Conservation (phyloP, 2,329 filamentous ascomycete species). For the Ophiostoma tasmaniense region DNA sequence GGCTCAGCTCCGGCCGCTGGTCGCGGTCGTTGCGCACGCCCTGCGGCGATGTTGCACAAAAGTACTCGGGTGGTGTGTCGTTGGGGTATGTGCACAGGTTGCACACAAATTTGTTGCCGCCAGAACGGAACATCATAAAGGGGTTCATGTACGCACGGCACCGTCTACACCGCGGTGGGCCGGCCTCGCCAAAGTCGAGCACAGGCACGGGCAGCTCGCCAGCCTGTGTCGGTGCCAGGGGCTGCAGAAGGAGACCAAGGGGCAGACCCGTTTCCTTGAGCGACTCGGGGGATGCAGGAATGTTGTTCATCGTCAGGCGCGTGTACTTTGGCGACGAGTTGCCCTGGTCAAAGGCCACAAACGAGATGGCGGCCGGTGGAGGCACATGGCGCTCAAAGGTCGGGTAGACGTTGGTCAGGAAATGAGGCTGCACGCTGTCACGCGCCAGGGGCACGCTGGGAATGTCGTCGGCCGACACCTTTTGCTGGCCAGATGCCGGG, state of each 20-base stretch:
- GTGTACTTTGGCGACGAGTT: constrained; percentile 94
- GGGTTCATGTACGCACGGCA: constrained; percentile 97
- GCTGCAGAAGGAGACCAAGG: constrained; percentile 80
- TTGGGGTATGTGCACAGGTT: constrained; percentile 98
- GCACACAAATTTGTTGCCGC: constrained; percentile 94
- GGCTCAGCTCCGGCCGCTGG: constrained; percentile 78
- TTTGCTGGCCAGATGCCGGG: constrained; percentile 57
- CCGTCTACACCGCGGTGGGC: constrained; percentile 82
- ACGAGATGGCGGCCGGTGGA: constrained; percentile 79
- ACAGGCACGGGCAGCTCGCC: constrained; percentile 85
- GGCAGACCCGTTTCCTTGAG: constrained; percentile 74
- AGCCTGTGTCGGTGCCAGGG: constrained; percentile 70
- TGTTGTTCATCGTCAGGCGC: constrained; percentile 85
- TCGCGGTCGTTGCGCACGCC: constrained; percentile 81
- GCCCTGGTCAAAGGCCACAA: constrained; percentile 90
- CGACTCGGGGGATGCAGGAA: constrained; percentile 74
- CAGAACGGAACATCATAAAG: constrained; percentile 94
- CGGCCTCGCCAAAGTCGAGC: constrained; percentile 85
- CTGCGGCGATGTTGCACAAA: constrained; percentile 78
- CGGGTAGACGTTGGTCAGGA: constrained; percentile 79
- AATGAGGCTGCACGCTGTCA: constrained; percentile 75
- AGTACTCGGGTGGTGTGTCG: constrained; percentile 87
- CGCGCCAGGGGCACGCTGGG: constrained; percentile 82
- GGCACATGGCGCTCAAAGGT: constrained; percentile 93
- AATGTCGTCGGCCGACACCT: constrained; percentile 84